These are phyloP conservation scores for Myxozyma sirexii DNA, from an alignment of 805 yeast species.

Conservation along the genomic window DNA sequence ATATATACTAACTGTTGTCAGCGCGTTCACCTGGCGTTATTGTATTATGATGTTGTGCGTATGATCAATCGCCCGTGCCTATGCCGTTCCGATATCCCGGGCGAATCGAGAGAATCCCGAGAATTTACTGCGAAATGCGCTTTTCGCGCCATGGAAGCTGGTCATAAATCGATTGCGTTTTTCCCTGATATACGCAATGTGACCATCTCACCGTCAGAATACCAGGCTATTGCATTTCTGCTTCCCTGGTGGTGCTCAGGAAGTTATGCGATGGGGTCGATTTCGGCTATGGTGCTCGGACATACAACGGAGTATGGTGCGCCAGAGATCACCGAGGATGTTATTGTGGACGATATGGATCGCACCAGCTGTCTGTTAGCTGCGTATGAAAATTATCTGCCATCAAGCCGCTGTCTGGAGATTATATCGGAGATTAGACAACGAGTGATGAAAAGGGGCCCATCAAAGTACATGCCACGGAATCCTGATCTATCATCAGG, in stretches of 20 bases:
- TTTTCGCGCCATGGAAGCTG: constrained; percentile 19
- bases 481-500: not conserved
- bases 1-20: not conserved
- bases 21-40: constrained; percentile 14
- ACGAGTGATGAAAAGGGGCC: constrained; percentile 9
- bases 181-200: constrained; percentile 5
- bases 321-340: constrained; percentile 2
- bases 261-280: constrained; percentile 23
- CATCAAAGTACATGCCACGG: not conserved
- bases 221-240: not conserved
- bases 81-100: constrained; percentile 19
- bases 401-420: constrained; percentile 4
- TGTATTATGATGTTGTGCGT: constrained; percentile 16
- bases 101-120: constrained; percentile 19
- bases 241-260: constrained; percentile 24
- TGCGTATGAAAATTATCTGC: constrained; percentile 3
- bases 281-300: constrained; percentile 25
- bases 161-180: constrained; percentile 12
- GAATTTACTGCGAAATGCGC: constrained; percentile 12
- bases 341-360: constrained; percentile 12
- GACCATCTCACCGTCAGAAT: not conserved
- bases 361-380: not conserved
- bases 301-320: constrained; percentile 3
- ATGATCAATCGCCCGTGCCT: constrained; percentile 26
- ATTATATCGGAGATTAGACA: constrained; percentile 3